Evolutionary conservation across 2,329 filamentous ascomycete genomes (phyloP).

Genomic region (Aspergillus sp.): DNA sequence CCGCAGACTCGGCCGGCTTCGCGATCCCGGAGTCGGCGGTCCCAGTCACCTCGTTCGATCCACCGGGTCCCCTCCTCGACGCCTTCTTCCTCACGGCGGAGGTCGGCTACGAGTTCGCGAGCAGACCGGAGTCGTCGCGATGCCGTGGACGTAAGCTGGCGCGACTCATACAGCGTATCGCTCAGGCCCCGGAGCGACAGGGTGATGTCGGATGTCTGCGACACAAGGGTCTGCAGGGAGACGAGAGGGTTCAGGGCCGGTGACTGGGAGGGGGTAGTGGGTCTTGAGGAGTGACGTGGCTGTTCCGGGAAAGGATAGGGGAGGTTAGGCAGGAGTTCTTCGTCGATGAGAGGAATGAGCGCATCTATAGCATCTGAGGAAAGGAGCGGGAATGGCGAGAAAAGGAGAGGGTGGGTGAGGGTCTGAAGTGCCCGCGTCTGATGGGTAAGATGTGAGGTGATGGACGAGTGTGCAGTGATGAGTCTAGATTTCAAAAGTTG

Average conservation of each 20-base stretch:
- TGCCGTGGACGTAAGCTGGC: conserved; percentile 81
- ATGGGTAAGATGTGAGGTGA: conserved; percentile 61
- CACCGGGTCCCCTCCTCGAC: conserved; percentile 80
- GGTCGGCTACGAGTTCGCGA: conserved; percentile 81
- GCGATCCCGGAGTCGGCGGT: conserved; percentile 70
- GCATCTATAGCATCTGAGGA: conserved; percentile 58
- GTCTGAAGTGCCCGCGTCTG: conserved; percentile 63
- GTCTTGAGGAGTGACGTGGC: conserved; percentile 28
- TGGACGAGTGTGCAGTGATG: conserved; percentile 60
- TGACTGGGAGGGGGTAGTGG: conserved; percentile 34
- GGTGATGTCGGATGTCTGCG: conserved; percentile 71
- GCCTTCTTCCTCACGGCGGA: conserved; percentile 78
- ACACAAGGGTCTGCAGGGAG: conserved; percentile 69
- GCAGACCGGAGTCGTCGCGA: conserved; percentile 77
- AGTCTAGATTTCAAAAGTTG: conserved; percentile 43
- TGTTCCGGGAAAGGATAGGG: conserved; percentile 49
- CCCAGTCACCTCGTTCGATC: conserved; percentile 81
- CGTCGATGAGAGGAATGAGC: conserved; percentile 58
- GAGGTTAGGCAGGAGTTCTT: conserved; percentile 54
- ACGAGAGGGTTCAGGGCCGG: conserved; percentile 53
- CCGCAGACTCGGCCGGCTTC: conserved; percentile 83
- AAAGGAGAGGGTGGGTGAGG: conserved; percentile 60
- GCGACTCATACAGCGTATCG: conserved; percentile 91
- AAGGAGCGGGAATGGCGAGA: conserved; percentile 57
- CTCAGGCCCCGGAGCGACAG: conserved; percentile 82